Evolutionary conservation across 495 filamentous ascomycete species (phyloP), one percentile per base, ranked within the genome.

Genomic region (Beverwykella pulmonaria): DNA sequence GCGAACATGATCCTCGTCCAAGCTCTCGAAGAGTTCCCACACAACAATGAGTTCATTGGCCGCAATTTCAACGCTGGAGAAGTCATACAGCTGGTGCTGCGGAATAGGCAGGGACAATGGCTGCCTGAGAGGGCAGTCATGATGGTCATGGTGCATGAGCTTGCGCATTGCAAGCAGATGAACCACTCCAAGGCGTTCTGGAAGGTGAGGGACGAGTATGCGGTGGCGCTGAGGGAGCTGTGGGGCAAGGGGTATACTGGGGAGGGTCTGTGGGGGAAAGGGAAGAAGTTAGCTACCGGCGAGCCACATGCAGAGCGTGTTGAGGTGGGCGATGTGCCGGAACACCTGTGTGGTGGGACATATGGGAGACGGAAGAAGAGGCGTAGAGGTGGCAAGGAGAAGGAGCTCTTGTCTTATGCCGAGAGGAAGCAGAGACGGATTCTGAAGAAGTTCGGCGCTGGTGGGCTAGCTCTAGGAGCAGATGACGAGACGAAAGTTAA

Each of bases 41-140:
- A 86, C 5, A 93, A 92, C 73, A 69, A 73, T 10, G 90, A 93
- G 69, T 93, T 93, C 71, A 79, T 86, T 25, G 89, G 89, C 26
- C 87, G 89, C 41, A 92, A 92, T 64, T 91, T 93, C 82, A 93
- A 93, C 70, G 87, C 87, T 19, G 90, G 90, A n/a, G 91, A 92
- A 75, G 84, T 90, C 41, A 83, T 93, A 54, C 90, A 93, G 73
- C 80, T 93, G 1, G 90, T 93, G 12, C 82, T 93, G 36, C 86
- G 86, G 69, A 81, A 86, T 4, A 66, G 65, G 47, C 79, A 80
- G 0, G 84, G 86, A 6, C 78, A 81, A 57, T 93, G 91, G 91
- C 77, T 93, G 29, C 86, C 88, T 1, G 90, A 92, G 71, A 77
- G 83, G 52, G 87, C 87, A 61, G 89, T 93, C 17, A 87, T 91